Evolutionary conservation across 1,284 basidiomycete species (phyloP), one percentile per base, ranked within the genome.

Genomic region (Erythrobasidium hasegawianum): DNA sequence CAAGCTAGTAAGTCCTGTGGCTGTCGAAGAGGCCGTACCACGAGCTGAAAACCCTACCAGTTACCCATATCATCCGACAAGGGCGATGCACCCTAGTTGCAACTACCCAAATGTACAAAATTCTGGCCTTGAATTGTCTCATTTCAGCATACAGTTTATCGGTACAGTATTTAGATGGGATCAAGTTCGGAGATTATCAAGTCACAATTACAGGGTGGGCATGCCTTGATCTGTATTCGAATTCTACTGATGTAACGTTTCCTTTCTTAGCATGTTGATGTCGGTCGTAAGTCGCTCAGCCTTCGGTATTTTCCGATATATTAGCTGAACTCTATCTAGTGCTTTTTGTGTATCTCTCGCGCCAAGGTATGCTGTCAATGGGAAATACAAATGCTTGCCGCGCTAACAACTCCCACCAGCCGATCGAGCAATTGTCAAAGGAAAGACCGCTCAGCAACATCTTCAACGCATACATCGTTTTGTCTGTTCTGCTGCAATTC

Each of bases 81-180:
- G 93, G 94, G 22, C 88, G 93, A 50, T 96, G 93, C 80, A 97
- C 93, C 0, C 85, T 97, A 13, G 93, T 97, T 50, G 93, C 93
- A 0, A 97, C 93, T 1, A 89, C 94, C 66, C 94, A 97, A 79
- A 97, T 97, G 93, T 97, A 96, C 86, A 96, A 96, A 81, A 97
- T 97, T 72, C 82, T 97, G 41, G 93, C 93, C 1, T 81, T 96
- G 68, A 97, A 97, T 77, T 96, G 93, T 76, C 81, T 97, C 45
- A 97, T 97, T 77, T 95, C 92, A 2, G 93, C 93, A 33, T 97
- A 94, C 80, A 69, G 68, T 9, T 81, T 97, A 69, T 92, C 89
- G 73, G 94, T 97, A 24, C 92, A 95, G 78, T 96, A 97, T 75
- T 82, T 97, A 16, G 92, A 97, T 71, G 94, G 93, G 26, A 95